Evolutionary conservation across 768 basidiomycete species (phyloP).

Genomic region (Boletus pseudo-olivaceus): DNA sequence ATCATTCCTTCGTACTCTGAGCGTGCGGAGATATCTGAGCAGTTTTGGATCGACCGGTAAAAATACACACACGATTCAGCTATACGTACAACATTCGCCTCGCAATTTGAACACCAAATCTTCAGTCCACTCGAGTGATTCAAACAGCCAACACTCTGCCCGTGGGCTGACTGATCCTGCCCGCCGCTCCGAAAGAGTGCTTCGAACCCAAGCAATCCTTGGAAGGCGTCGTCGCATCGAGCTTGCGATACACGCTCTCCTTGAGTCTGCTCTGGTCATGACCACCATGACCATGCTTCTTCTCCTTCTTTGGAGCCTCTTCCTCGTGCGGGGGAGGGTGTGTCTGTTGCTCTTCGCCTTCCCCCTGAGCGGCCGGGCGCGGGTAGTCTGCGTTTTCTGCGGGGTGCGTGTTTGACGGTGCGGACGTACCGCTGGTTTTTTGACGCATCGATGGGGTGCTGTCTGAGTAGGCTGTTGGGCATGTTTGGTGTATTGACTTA

Average conservation of each 20-base stretch:
- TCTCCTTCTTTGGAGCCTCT: conserved; percentile 46
- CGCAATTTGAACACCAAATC: neutral
- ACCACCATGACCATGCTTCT: conserved; percentile 36
- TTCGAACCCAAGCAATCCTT: conserved; percentile 34
- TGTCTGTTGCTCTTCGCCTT: conserved; percentile 27
- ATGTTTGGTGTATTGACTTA: conserved; percentile 10
- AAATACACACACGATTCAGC: conserved; percentile 15
- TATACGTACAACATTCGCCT: conserved; percentile 6
- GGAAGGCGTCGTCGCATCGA: conserved; percentile 47
- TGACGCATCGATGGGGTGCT: neutral
- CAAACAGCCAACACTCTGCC: conserved; percentile 40
- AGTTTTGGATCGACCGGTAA: conserved; percentile 9
- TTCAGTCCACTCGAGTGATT: conserved; percentile 11
- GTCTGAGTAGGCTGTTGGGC: neutral
- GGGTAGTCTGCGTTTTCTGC: conserved; percentile 46
- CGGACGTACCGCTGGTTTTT: neutral
- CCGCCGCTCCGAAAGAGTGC: conserved; percentile 41
- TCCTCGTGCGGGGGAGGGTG: conserved; percentile 43
- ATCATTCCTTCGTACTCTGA: neutral
- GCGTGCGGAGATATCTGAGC: neutral
- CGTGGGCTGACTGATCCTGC: conserved; percentile 57
- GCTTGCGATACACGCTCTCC: conserved; percentile 44
- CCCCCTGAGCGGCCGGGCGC: conserved; percentile 43
- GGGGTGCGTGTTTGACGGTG: conserved; percentile 8
- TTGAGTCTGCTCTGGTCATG: conserved; percentile 46